Percentiles rank a stretch among this genome's conserved stretches.
These are phyloP conservation scores for Fusarium nodosum DNA, from an alignment of 2,329 filamentous ascomycete species.

Conservation along the genomic window DNA sequence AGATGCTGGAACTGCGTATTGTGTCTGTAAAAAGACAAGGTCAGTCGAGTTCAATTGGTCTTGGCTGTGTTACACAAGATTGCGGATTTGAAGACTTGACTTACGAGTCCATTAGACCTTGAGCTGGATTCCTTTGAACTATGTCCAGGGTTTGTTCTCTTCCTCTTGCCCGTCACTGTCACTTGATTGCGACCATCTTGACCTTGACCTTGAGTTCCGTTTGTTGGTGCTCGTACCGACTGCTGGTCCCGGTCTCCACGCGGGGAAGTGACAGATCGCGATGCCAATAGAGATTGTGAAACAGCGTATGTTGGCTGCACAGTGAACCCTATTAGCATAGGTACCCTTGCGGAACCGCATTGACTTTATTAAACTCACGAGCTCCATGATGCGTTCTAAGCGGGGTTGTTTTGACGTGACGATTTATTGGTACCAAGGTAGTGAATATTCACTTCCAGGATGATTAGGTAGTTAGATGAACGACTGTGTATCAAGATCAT, in stretches of 20 bases:
- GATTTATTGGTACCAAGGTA: conserved; percentile 2
- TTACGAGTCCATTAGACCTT: conserved; percentile 8
- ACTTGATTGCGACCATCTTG: not conserved
- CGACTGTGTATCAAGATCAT: not conserved
- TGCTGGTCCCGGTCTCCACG: conserved; percentile 6
- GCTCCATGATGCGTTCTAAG: conserved; percentile 6
- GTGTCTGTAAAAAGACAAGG: not conserved
- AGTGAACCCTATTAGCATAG: conserved; percentile 1
- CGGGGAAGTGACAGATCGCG: conserved; percentile 2
- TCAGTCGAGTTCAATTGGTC: not conserved
- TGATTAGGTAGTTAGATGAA: not conserved
- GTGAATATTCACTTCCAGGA: conserved; percentile 3
- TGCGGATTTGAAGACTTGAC: conserved; percentile 9
- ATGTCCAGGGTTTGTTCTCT: conserved; percentile 1
- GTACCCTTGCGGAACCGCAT: not conserved
- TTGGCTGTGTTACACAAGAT: not conserved
- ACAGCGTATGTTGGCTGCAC: conserved; percentile 7
- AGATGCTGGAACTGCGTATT: conserved; percentile 10
- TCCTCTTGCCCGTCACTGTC: conserved; percentile 8
- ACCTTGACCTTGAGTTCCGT: not conserved
- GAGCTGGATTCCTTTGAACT: conserved; percentile 1
- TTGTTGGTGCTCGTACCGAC: conserved; percentile 1
- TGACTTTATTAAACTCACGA: conserved; percentile 6
- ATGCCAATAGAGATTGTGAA: conserved; percentile 8
- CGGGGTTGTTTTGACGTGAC: not conserved